These are phyloP conservation scores for Hebeloma cylindrosporum DNA, from an alignment of 768 basidiomycete genomes.

Conservation along the genomic window DNA sequence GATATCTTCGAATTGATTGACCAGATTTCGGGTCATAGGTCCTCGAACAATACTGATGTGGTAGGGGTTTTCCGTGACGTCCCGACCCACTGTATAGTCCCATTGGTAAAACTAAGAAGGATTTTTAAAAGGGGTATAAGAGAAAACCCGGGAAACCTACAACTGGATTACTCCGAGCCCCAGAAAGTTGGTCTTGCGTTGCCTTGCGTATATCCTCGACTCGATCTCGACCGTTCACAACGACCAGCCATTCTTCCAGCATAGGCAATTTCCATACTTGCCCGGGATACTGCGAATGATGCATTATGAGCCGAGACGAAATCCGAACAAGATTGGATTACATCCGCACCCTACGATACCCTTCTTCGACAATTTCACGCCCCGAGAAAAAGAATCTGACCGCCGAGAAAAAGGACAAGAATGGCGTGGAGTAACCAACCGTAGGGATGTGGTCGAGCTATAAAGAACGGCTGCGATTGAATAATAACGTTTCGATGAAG, in stretches of 20 bases:
- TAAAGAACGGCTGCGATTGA: not conserved
- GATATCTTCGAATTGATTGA: slow-evolving; percentile 34
- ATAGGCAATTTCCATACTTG: slow-evolving; percentile 22
- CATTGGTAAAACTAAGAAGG: slow-evolving; percentile 28
- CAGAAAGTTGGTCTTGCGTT: slow-evolving; percentile 30
- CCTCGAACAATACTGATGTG: slow-evolving; percentile 36
- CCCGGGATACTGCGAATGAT: slow-evolving; percentile 17
- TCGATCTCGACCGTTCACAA: slow-evolving; percentile 40
- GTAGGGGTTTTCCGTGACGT: slow-evolving; percentile 32
- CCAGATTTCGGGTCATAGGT: slow-evolving; percentile 36
- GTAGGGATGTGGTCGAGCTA: slow-evolving; percentile 22
- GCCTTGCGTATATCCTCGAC: slow-evolving; percentile 51
- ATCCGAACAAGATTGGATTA: not conserved
- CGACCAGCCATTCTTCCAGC: slow-evolving; percentile 20
- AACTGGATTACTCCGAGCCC: slow-evolving; percentile 26
- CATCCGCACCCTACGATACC: slow-evolving; percentile 21
- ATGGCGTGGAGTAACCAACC: slow-evolving; percentile 14
- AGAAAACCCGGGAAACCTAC: slow-evolving; percentile 16
- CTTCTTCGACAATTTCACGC: slow-evolving; percentile 17
- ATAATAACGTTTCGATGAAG: not conserved
- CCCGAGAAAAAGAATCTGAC: slow-evolving; percentile 16
- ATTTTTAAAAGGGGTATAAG: not conserved
- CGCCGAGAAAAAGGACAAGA: slow-evolving; percentile 18
- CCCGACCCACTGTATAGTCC: slow-evolving; percentile 33
- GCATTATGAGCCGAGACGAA: not conserved